phyloP scores from a whole-genome alignment of 2,329 filamentous ascomycete genomes.

The Neonectria magnoliae region DNA sequence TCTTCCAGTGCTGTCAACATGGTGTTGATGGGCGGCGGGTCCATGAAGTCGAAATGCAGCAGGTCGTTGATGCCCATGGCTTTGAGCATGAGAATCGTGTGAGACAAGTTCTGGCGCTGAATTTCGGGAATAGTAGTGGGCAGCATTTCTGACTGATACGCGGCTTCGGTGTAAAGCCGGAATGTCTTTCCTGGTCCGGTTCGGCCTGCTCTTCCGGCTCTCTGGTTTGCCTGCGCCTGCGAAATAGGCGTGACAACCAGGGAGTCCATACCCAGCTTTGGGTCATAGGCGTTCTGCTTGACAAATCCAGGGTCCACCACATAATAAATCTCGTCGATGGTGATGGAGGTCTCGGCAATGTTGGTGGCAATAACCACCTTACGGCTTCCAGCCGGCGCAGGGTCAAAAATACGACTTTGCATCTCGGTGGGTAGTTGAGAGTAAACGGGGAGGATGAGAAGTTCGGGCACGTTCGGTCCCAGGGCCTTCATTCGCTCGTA shows the following conservation, averaged over 20 bases:
- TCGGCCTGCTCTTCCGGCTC: conserved; percentile 90
- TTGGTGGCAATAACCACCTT: conserved; percentile 99
- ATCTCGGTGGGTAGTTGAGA: conserved; percentile 92
- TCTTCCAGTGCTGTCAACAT: conserved; percentile 97
- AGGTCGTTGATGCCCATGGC: conserved; percentile 99
- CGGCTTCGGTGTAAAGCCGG: conserved; percentile 92
- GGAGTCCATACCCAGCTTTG: conserved; percentile 97
- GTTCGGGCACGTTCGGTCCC: conserved; percentile 87
- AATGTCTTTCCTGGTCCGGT: conserved; percentile 98
- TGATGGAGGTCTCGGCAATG: conserved; percentile 97
- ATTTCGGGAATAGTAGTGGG: conserved; percentile 97
- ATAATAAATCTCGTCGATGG: conserved; percentile 97
- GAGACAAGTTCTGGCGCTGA: conserved; percentile 90
- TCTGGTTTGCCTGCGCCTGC: conserved; percentile 94
- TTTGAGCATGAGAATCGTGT: conserved; percentile 97
- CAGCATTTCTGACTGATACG: conserved; percentile 96
- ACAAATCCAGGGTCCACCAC: conserved; percentile 98
- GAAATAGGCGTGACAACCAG: conserved; percentile 96
- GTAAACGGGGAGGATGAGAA: conserved; percentile 96
- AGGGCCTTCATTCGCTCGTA: conserved; percentile 97
- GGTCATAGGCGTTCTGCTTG: conserved; percentile 97
- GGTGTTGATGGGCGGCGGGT: conserved; percentile 95
- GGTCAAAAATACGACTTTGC: conserved; percentile 94
- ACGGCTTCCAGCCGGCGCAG: conserved; percentile 82
- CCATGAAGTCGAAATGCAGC: conserved; percentile 98